Evolutionary conservation across 257 asterid species (phyloP), one percentile per base, ranked within the genome.

Genomic region (Vinca minor): DNA sequence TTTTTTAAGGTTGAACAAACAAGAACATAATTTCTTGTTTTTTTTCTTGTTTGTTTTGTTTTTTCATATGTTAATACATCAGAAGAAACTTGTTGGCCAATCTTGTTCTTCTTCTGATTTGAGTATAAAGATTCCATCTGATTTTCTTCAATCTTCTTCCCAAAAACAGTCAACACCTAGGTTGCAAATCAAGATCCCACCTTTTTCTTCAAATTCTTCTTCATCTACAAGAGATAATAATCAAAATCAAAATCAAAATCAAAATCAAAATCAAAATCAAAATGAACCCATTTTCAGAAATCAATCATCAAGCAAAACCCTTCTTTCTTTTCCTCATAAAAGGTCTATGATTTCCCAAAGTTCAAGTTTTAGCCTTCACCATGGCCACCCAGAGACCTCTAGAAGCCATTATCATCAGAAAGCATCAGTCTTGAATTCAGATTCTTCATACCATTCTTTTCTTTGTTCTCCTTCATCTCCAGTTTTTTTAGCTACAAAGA

Each of bases 311-410:
- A n/a, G n/a, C 44, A 65, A 66, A 53, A 50, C 71, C 76, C 73
- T 62, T 55, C 35, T 75, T 6, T 79, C 77, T 35, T 59, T 74
- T 6, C 84, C 81, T 47, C 77, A 73, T 26, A 76, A 79, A 54
- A 76, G 81, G 70, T 67, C 79, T 28, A 55, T 73, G 59, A 79
- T 79, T 69, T 64, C 79, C 13, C 81, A 76, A 73, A 73, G 66
- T 55, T 59, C 72, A 23, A 70, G 66, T 62, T 62, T 76, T 67
- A n/a, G n/a, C n/a, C n/a, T n/a, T n/a, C n/a, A n/a, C n/a, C n/a
- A n/a, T n/a, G 44, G 31, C 44, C 20, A 73, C 42, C 73, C 52
- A 46, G 58, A 49, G 29, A 28, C 17, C n/a, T n/a, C n/a, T n/a
- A n/a, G n/a, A n/a, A n/a, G 13, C 36, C 52, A 65, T 36, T 25